These are phyloP conservation scores for Colletotrichum filicis DNA, from an alignment of 2,329 filamentous ascomycete genomes.

Conservation along the genomic window DNA sequence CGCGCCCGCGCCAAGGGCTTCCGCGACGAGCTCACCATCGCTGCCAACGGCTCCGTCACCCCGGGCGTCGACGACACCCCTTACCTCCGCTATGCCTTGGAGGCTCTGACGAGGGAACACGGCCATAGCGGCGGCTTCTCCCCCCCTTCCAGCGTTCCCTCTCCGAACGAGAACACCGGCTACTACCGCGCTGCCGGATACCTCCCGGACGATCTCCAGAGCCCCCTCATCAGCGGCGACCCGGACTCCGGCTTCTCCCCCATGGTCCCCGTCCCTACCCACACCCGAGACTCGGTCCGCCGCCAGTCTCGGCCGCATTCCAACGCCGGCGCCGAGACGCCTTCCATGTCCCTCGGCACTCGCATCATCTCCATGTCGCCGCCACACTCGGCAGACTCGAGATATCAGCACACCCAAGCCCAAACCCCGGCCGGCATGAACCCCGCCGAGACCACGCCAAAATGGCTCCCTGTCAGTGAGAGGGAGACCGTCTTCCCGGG, in stretches of 20 bases:
- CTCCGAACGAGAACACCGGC: constrained; percentile 44
- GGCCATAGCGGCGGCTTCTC: constrained; percentile 63
- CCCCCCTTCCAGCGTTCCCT: constrained; percentile 50
- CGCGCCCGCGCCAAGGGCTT: constrained; percentile 45
- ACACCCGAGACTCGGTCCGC: constrained; percentile 22
- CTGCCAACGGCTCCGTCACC: constrained; percentile 65
- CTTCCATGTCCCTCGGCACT: constrained; percentile 29
- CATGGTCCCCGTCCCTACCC: constrained; percentile 5
- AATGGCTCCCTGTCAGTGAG: constrained; percentile 49
- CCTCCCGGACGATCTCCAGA: constrained; percentile 43
- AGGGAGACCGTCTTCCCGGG: constrained; percentile 27
- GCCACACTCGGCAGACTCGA: constrained; percentile 22
- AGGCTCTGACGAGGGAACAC: constrained; percentile 82
- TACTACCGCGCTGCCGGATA: constrained; percentile 43
- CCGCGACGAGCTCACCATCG: constrained; percentile 63
- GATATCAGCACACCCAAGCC: constrained; percentile 11
- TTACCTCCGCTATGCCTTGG: constrained; percentile 89
- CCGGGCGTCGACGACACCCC: constrained; percentile 87
- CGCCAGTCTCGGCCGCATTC: constrained; percentile 19
- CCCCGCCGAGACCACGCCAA: constrained; percentile 9
- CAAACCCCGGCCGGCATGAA: not conserved
- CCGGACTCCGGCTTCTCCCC: constrained; percentile 24
- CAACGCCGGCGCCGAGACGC: constrained; percentile 4
- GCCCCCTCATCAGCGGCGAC: constrained; percentile 24
- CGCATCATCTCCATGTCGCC: constrained; percentile 34